Percentiles rank a stretch among this genome's conserved stretches.
These are phyloP conservation scores for Dissoconium aciculare DNA, from an alignment of 2,329 filamentous ascomycete species.

Conservation along the genomic window DNA sequence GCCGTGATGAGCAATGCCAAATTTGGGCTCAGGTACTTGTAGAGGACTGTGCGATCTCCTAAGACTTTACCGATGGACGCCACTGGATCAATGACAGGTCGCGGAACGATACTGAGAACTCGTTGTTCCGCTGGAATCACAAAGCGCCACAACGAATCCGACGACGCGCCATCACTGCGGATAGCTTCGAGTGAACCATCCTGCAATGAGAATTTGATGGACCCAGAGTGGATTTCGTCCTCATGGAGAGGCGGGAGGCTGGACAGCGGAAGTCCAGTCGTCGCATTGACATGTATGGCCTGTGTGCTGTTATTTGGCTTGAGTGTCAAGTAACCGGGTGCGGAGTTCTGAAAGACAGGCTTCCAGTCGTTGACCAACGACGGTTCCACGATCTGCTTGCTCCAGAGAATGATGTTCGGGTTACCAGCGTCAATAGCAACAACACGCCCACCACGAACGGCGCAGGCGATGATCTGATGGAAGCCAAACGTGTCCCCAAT, in stretches of 20 bases:
- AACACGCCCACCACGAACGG: constrained; percentile 62
- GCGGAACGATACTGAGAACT: constrained; percentile 52
- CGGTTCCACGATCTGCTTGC: constrained; percentile 46
- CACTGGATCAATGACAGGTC: constrained; percentile 66
- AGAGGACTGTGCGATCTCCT: constrained; percentile 79
- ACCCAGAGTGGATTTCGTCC: constrained; percentile 1
- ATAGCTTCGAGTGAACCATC: constrained; percentile 17
- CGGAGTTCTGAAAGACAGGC: constrained; percentile 11
- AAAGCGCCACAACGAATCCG: constrained; percentile 51
- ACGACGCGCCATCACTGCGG: constrained; percentile 6
- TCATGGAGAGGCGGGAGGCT: constrained; percentile 6
- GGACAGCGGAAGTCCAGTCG: constrained; percentile 17
- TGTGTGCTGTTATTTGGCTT: constrained; percentile 27
- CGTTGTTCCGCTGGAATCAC: constrained; percentile 48
- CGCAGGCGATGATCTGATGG: constrained; percentile 68
- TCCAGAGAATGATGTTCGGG: constrained; percentile 64
- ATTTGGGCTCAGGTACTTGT: constrained; percentile 93
- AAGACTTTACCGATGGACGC: constrained; percentile 92
- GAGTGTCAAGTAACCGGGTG: constrained; percentile 27
- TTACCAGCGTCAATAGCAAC: constrained; percentile 66
- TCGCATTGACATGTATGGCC: constrained; percentile 34
- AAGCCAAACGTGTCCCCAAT: constrained; percentile 69
- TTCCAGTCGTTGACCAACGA: constrained; percentile 42
- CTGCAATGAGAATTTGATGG: constrained; percentile 16
- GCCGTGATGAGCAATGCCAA: constrained; percentile 59